Base-by-base conservation (phyloP, 441 rosid genomes). In the Melastoma candidum region DNA sequence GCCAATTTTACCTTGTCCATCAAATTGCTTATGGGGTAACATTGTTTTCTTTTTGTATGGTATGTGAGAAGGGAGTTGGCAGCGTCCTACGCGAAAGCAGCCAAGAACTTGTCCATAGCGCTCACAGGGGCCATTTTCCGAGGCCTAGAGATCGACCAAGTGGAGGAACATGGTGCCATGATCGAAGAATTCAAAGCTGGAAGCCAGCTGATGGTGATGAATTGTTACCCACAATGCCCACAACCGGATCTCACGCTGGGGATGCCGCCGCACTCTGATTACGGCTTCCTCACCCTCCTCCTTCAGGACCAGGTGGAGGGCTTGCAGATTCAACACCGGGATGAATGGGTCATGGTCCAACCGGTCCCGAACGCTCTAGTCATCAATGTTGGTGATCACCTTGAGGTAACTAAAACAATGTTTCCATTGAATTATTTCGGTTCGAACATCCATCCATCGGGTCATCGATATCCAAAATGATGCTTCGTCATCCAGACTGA, bases 211-310 rank as follows among this genome's bases (percentile, higher is more conserved):
- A 61, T 90, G 76, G 78, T 86, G 49, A 65, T 81, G 8, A 86
- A 90, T 24, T 82, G 77, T 61, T 89, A 72, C 66, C 97, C 97
- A 9, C 78, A 80, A 24, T 89, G 97, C 41, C 97, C 97, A 3
- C 81, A 90, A 55, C 97, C 97, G 3, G 81, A 86, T 32, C 73
- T 86, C 25, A 90, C 97, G 1, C 63, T 90, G 1, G 95, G 97
- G 61, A 77, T 90, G 81, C 97, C 95, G 0, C 94, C 97, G 0
- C 97, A 86, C 72, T 86, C 97, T 8, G 97, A 90, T 39, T 90
- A 84, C 51, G 97, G 97, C 1, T 79, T 86, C 69, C 77, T 90
- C 49, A 90, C 97, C 0, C 85, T 90, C 25, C 79, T 90, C 6
- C 95, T 90, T 49, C 97, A 86, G 67, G 95, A 90, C 48, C 77